Conservation (phyloP, 768 basidiomycete genomes). For the Pholiota molesta region DNA sequence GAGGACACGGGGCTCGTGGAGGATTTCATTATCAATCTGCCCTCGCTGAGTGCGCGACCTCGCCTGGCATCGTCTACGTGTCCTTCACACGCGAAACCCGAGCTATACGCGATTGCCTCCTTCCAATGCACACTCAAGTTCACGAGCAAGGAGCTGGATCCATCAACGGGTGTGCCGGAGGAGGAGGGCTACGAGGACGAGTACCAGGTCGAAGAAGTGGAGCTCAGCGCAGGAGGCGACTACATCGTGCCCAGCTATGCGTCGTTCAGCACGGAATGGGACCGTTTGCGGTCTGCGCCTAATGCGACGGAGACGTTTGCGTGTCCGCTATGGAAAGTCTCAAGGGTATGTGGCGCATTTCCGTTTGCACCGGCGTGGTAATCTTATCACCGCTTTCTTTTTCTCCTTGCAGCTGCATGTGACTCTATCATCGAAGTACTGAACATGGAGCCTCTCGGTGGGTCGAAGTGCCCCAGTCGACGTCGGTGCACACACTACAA, state of each 20-base stretch:
- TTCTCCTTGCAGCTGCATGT: constrained; percentile 73
- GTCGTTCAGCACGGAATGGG: constrained; percentile 95
- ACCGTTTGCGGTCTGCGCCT: constrained; percentile 77
- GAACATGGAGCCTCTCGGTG: constrained; percentile 96
- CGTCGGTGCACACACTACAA: constrained; percentile 92
- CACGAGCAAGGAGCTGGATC: constrained; percentile 96
- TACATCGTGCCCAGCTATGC: constrained; percentile 96
- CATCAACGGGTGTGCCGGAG: constrained; percentile 92
- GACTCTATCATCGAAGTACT: constrained; percentile 95
- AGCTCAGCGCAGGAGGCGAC: constrained; percentile 89
- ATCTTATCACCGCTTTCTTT: constrained; percentile 19
- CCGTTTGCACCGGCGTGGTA: neutral
- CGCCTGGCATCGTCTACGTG: constrained; percentile 89
- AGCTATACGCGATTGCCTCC: constrained; percentile 77
- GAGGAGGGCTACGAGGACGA: constrained; percentile 99
- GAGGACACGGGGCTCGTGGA: constrained; percentile 79
- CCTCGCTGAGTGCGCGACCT: constrained; percentile 69
- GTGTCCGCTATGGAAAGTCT: constrained; percentile 90
- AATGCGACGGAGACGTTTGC: constrained; percentile 92
- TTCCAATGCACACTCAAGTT: constrained; percentile 94
- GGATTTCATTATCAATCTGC: constrained; percentile 91
- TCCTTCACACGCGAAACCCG: constrained; percentile 89
- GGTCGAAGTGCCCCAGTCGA: constrained; percentile 82
- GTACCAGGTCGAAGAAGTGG: constrained; percentile 96
- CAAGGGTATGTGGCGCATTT: constrained; percentile 62